Evolutionary conservation across 306 rosid species (phyloP), one percentile per base, ranked within the genome.

Genomic region (Quercus rubra): DNA sequence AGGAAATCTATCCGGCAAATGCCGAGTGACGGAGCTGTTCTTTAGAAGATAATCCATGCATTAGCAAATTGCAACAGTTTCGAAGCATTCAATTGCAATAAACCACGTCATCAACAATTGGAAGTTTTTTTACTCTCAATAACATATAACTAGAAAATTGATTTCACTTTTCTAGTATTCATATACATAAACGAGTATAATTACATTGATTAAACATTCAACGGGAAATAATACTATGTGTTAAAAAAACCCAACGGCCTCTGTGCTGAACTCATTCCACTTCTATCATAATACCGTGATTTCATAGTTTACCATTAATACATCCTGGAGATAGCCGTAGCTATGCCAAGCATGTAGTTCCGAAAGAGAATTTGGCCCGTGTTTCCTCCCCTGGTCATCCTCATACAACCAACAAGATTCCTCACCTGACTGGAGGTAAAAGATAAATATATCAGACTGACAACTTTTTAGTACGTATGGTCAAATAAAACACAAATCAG

Each of bases 401-500:
- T 83, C 92, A 72, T 90, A 90, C 78, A 90, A 87, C 99, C 98
- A 93, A 77, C 96, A 89, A 74, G 88, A 79, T 79, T 83, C 96
- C 72, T 86, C 90, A 74, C 77, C 76, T 55, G 85, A 80, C 97
- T 93, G 90, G 78, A 77, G 80, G 10, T 57, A 62, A 49, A 75
- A 54, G 55, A 52, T 55, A 77, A 27, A 76, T 12, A 46, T 55
- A 30, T 76, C 51, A 72, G 43, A 81, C 38, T 66, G 21, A 68
- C 46, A 75, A 80, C 62, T 17, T 64, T 18, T 46, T 19, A 59
- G 74, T 15, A n/a, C 23, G 14, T 14, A 43, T 33, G 25, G 25
- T 9, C 35, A 46, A 68, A 68, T 9, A 68, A 46, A 68, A 68
- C 72, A 35, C 72, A 68, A 28, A 49, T 72, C 67, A 80, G 70